Evolutionary conservation across 345 rosid genomes (phyloP).

Genomic region (Reutealis trisperma): DNA sequence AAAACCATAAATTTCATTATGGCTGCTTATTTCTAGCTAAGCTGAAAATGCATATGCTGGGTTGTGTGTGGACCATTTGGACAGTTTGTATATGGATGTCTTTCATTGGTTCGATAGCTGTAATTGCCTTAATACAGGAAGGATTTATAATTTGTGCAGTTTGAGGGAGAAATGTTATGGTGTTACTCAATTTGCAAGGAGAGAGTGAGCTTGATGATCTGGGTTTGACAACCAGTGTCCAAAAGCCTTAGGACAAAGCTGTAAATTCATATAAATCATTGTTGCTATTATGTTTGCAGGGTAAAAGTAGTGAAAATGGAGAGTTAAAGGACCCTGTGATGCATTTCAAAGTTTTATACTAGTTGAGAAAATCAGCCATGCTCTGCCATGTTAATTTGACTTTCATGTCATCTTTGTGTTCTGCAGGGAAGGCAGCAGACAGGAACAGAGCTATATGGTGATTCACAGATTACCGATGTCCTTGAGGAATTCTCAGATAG

Average conservation of each 20-base stretch:
- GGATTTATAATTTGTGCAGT: not conserved
- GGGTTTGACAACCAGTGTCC: no score
- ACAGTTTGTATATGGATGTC: not conserved
- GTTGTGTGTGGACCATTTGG: not conserved
- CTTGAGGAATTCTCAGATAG: conserved; percentile 68
- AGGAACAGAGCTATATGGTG: conserved; percentile 40
- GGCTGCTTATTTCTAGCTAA: not conserved
- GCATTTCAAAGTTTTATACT: no score
- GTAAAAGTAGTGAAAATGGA: no score
- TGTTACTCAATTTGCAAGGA: not conserved
- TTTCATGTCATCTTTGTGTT: conserved; percentile 14
- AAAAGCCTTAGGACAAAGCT: no score
- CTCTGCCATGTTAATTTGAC: conserved; percentile 7
- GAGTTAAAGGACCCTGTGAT: no score
- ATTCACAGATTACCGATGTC: conserved; percentile 33
- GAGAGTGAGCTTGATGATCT: no score
- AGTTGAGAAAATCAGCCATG: not conserved
- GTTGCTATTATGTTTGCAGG: no score
- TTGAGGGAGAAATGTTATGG: not conserved
- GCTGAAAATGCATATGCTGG: not conserved
- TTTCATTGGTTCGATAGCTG: not conserved
- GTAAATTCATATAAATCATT: no score
- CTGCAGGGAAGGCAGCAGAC: conserved; percentile 59
- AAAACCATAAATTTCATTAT: not conserved
- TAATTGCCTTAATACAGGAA: not conserved